A percentile compares a stretch with the other conserved stretches of the same genome.
Evolutionary conservation across 331 rosid species (phyloP).

Genomic region (Malus hybrid): DNA sequence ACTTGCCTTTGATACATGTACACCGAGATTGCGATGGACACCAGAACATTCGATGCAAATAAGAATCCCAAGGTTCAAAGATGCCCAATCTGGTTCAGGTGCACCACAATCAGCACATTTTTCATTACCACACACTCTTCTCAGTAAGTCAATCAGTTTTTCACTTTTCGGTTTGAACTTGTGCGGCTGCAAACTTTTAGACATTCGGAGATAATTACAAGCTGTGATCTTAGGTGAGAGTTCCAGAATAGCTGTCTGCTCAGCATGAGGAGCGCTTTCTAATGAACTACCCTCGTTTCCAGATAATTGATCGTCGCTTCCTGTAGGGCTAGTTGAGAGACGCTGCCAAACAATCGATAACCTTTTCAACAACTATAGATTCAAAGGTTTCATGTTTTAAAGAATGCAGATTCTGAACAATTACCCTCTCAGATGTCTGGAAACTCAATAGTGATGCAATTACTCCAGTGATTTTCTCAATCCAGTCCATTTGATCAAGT

Average conservation of each 20-base stretch:
- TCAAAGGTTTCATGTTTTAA: not conserved
- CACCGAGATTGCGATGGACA: slow-evolving; percentile 79
- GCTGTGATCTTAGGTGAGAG: slow-evolving; percentile 20
- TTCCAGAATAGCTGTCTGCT: slow-evolving; percentile 13
- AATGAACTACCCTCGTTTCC: slow-evolving; percentile 6
- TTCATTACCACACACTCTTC: slow-evolving; percentile 60
- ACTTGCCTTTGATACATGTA: slow-evolving; percentile 72
- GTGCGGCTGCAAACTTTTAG: slow-evolving; percentile 33
- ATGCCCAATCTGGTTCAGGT: slow-evolving; percentile 82
- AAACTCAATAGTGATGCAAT: slow-evolving; percentile 59
- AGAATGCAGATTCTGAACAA: slow-evolving; percentile 5
- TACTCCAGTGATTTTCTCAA: slow-evolving; percentile 73
- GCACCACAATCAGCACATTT: slow-evolving; percentile 79
- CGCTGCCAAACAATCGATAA: slow-evolving; percentile 29
- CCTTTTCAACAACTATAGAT: slow-evolving; percentile 15
- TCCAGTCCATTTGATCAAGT: slow-evolving; percentile 68
- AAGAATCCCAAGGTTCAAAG: slow-evolving; percentile 69
- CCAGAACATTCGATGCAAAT: slow-evolving; percentile 80
- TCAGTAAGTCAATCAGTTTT: slow-evolving; percentile 55
- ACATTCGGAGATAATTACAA: slow-evolving; percentile 17
- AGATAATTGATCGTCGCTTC: slow-evolving; percentile 10
- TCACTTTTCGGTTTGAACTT: slow-evolving; percentile 29
- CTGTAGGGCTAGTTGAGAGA: slow-evolving; percentile 21
- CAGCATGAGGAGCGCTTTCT: slow-evolving; percentile 21
- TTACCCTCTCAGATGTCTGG: slow-evolving; percentile 52